Percentiles rank a stretch among this genome's conserved stretches.
Evolutionary conservation across 176 grass and related monocot species (phyloP).

Genomic region (sorghum (Sorghum bicolor)): DNA sequence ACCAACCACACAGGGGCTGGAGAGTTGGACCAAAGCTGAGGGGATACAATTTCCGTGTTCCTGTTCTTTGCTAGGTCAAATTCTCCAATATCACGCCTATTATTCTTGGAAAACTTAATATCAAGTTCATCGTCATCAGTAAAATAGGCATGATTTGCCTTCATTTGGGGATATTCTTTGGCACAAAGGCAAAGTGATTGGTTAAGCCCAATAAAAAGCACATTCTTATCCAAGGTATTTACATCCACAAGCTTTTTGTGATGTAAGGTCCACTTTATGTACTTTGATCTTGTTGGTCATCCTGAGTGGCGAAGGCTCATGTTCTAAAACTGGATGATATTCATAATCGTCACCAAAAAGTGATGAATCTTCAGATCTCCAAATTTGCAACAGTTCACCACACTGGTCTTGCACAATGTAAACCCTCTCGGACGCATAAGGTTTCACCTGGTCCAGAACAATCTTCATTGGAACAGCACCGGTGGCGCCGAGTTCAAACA

Average conservation of each 20-base stretch:
- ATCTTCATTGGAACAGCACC: background rate
- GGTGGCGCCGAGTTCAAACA: background rate
- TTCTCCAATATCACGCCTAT: background rate
- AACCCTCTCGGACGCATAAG: background rate
- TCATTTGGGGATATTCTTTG: background rate
- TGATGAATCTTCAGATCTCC: no score
- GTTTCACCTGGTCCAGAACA: no score
- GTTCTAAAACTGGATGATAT: background rate
- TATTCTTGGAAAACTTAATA: background rate
- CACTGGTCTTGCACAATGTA: background rate
- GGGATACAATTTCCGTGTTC: background rate
- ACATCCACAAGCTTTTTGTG: background rate
- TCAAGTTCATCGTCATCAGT: background rate
- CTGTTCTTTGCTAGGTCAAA: background rate
- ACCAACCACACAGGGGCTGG: no score
- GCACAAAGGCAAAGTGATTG: background rate
- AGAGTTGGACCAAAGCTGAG: background rate
- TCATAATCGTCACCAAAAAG: no score
- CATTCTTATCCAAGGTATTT: background rate
- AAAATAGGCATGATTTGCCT: background rate
- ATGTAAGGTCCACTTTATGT: background rate
- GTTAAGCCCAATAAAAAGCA: constrained; percentile 1
- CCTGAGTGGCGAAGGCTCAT: no score
- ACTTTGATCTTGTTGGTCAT: background rate
- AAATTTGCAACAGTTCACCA: background rate